Conservation (phyloP, 768 basidiomycete species). For the Trametes cubensis region DNA sequence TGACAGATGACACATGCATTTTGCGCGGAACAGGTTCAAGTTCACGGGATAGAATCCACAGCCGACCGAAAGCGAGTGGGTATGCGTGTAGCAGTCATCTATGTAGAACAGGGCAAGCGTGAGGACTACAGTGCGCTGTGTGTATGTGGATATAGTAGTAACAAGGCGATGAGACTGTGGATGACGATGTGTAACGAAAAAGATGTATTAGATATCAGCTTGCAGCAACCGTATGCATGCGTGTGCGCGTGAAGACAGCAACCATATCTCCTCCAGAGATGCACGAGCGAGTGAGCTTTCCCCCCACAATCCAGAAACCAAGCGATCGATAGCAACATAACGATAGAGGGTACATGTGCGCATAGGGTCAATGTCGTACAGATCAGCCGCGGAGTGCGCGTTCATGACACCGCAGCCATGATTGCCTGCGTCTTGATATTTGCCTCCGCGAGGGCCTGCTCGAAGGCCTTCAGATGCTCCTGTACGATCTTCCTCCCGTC, state of each 20-base stretch:
- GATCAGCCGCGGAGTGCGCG: background rate
- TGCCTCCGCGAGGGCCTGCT: constrained; percentile 71
- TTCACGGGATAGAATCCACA: constrained; percentile 47
- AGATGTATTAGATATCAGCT: constrained; percentile 25
- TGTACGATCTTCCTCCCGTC: constrained; percentile 76
- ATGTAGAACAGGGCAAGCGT: constrained; percentile 22
- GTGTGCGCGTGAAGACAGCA: constrained; percentile 12
- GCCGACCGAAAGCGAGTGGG: background rate
- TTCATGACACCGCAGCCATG: constrained; percentile 63
- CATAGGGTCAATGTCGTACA: background rate
- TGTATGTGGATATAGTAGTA: constrained; percentile 18
- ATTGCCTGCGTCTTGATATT: constrained; percentile 78
- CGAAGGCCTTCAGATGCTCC: constrained; percentile 78
- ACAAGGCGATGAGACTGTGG: background rate
- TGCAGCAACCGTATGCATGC: constrained; percentile 18
- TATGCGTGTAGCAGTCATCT: constrained; percentile 25
- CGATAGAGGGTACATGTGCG: constrained; percentile 14
- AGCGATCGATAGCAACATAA: constrained; percentile 21
- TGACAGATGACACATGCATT: constrained; percentile 14
- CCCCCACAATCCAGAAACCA: constrained; percentile 18
- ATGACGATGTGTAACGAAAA: constrained; percentile 19
- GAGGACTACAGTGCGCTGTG: constrained; percentile 23
- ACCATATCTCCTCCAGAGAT: background rate
- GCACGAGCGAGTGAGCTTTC: background rate
- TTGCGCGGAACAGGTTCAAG: constrained; percentile 49